Percentiles rank a stretch among this genome's conserved stretches.
These are phyloP conservation scores for Suillus cothurnatus DNA, from an alignment of 768 basidiomycete genomes.

Conservation along the genomic window DNA sequence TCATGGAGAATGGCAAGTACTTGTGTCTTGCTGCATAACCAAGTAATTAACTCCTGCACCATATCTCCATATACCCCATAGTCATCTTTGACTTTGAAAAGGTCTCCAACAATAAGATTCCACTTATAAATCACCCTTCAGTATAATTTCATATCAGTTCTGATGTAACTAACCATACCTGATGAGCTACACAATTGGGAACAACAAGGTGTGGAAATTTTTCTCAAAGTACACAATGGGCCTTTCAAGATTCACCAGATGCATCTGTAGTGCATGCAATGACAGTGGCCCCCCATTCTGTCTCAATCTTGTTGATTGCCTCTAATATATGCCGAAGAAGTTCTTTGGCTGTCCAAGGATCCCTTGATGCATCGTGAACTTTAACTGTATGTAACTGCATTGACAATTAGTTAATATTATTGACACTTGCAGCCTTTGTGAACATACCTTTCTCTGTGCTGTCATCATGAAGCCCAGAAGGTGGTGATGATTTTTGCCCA, in stretches of 20 bases:
- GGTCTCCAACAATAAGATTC: too few relatives aligned
- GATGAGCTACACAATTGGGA: slow-evolving; percentile 40
- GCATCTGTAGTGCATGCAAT: slow-evolving; percentile 36
- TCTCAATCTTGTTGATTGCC: slow-evolving; percentile 20
- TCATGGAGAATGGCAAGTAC: too few relatives aligned
- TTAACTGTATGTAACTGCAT: slow-evolving; percentile 32
- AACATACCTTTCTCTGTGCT: slow-evolving; percentile 20
- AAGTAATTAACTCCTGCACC: neutral
- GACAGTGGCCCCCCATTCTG: slow-evolving; percentile 25
- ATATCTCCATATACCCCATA: too few relatives aligned
- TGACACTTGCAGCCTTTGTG: neutral
- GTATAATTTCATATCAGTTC: too few relatives aligned
- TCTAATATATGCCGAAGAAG: slow-evolving; percentile 26
- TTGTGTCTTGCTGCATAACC: too few relatives aligned
- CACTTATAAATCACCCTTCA: too few relatives aligned
- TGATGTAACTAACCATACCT: slow-evolving; percentile 25
- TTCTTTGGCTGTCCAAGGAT: slow-evolving; percentile 36
- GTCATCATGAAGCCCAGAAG: slow-evolving; percentile 38
- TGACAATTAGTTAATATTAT: slow-evolving; percentile 1
- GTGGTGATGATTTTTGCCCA: slow-evolving; percentile 33
- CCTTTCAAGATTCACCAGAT: slow-evolving; percentile 37
- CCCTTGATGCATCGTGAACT: slow-evolving; percentile 34
- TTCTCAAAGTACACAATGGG: slow-evolving; percentile 16
- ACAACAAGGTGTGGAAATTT: slow-evolving; percentile 29
- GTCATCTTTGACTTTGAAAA: too few relatives aligned